Evolutionary conservation across 345 rosid species (phyloP).

Genomic region (Salix arbutifolia): DNA sequence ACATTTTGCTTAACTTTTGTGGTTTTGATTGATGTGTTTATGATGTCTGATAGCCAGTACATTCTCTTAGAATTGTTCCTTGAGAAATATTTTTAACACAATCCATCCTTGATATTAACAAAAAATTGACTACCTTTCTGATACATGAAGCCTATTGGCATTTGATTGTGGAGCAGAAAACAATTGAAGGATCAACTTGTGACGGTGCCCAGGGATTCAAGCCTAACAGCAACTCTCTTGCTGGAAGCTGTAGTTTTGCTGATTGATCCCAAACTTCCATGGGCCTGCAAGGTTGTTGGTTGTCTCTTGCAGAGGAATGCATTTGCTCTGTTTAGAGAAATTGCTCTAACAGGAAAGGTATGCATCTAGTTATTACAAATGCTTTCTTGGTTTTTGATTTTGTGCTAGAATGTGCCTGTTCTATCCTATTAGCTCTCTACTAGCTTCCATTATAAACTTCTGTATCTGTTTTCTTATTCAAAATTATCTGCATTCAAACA

Average conservation of each 20-base stretch:
- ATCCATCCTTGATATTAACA: neutral
- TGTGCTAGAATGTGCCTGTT: neutral
- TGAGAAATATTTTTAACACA: neutral
- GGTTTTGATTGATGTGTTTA: neutral
- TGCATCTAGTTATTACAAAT: constrained; percentile 11
- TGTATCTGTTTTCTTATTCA: neutral
- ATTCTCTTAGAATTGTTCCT: neutral
- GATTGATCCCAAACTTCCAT: constrained; percentile 78
- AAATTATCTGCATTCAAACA: neutral
- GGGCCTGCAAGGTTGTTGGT: constrained; percentile 74
- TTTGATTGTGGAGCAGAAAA: constrained; percentile 41
- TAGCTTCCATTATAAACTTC: neutral
- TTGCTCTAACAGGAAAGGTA: constrained; percentile 64
- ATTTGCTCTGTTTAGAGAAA: constrained; percentile 58
- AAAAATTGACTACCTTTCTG: neutral
- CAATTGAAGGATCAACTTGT: constrained; percentile 56
- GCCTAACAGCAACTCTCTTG: constrained; percentile 45
- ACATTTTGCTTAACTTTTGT: neutral
- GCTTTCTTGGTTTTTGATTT: neutral
- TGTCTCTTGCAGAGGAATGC: constrained; percentile 56
- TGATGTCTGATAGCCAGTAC: neutral
- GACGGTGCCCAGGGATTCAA: constrained; percentile 38
- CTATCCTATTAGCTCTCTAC: neutral
- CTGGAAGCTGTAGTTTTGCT: constrained; percentile 61
- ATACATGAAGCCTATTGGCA: constrained; percentile 20